Conservation (phyloP, 768 basidiomycete genomes). For the Lactarius quietus region DNA sequence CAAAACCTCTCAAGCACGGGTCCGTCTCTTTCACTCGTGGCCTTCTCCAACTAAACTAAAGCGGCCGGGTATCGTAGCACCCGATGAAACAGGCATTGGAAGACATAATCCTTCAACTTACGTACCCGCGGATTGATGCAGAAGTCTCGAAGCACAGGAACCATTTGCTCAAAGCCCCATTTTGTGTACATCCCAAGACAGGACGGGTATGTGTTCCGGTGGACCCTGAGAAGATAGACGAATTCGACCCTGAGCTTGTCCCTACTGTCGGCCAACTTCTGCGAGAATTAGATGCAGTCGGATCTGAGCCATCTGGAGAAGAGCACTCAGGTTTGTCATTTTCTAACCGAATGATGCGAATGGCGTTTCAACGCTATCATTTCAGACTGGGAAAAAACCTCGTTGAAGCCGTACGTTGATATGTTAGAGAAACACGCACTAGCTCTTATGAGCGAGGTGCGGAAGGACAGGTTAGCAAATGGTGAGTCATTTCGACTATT, state of each 20-base stretch:
- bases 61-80: conserved; percentile 29
- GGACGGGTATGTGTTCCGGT: conserved; percentile 94
- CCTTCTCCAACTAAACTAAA: not conserved
- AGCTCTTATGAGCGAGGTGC: conserved; percentile 53
- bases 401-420: conserved; percentile 84
- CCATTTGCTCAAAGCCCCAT: conserved; percentile 96
- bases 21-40: conserved; percentile 29
- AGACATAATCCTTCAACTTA: conserved; percentile 90
- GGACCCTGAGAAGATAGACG: conserved; percentile 67
- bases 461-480: conserved; percentile 46
- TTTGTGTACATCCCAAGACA: conserved; percentile 95
- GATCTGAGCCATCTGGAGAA: conserved; percentile 21
- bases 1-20: conserved; percentile 35
- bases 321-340: conserved; percentile 22
- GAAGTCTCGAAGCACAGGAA: conserved; percentile 98
- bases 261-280: conserved; percentile 87
- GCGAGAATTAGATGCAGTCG: conserved; percentile 59
- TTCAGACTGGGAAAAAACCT: conserved; percentile 81
- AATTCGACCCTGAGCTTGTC: conserved; percentile 80
- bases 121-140: conserved; percentile 92
- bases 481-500: conserved; percentile 30
- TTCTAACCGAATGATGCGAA: not conserved
- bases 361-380: not conserved
- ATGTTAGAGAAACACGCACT: conserved; percentile 75
- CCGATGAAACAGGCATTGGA: conserved; percentile 55